A percentile compares a stretch with the other conserved stretches of the same genome.
Conservation (phyloP, 164 flowering plant species). For the Vitis amurensis region DNA sequence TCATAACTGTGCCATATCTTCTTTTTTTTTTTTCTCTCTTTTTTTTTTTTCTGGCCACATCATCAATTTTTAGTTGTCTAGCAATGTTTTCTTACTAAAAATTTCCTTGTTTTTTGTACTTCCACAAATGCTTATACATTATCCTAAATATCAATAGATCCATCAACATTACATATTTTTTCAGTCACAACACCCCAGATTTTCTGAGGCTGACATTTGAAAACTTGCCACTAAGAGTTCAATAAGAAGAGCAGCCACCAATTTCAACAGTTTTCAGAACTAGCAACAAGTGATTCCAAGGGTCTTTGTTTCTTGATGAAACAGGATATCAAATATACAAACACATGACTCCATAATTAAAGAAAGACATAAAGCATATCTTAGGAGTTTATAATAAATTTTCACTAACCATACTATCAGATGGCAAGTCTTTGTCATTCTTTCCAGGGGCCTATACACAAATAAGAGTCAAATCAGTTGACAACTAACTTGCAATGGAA, state of each 20-base stretch:
- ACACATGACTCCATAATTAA: too few species aligned
- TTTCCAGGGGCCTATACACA: conserved; percentile 86
- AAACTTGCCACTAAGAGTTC: neutral
- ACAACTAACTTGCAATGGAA: neutral
- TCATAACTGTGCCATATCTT: too few species aligned
- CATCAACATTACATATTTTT: neutral
- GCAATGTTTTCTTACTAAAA: too few species aligned
- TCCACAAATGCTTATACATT: too few species aligned
- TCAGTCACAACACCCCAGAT: neutral
- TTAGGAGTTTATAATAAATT: neutral
- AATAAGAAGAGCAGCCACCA: too few species aligned
- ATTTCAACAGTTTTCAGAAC: neutral
- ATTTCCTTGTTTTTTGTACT: too few species aligned
- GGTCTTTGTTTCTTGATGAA: too few species aligned
- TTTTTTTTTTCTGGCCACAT: too few species aligned
- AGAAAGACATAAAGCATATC: neutral
- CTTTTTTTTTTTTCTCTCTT: too few species aligned
- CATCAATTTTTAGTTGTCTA: too few species aligned
- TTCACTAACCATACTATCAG: conserved; percentile 86
- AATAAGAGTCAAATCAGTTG: conserved; percentile 7
- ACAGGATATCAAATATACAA: too few species aligned
- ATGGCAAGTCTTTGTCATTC: conserved; percentile 79
- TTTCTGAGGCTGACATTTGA: neutral
- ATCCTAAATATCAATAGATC: neutral
- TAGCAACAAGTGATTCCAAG: neutral